phyloP scores from a whole-genome alignment of 192 early-diverging fungal species.

The Backusella tuberculispora region DNA sequence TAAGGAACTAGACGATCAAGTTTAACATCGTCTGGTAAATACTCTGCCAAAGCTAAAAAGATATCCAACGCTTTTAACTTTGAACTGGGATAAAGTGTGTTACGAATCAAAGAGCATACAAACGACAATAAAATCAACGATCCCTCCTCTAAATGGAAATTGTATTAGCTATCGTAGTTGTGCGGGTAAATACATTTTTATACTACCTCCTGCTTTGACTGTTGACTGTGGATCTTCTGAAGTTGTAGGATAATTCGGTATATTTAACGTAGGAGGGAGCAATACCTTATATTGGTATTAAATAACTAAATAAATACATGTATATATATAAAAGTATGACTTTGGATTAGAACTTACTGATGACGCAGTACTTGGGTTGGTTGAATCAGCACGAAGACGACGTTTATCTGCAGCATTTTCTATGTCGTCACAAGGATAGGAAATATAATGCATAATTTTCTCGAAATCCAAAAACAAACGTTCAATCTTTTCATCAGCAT shows the following conservation, averaged over 20 bases:
- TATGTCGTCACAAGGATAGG: slow-evolving; percentile 37
- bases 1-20: slow-evolving; percentile 82
- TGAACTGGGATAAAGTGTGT: slow-evolving; percentile 70
- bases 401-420: background rate
- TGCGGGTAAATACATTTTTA: background rate
- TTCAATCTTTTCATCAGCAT: slow-evolving; percentile 80
- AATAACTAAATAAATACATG: background rate
- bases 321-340: no score
- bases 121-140: slow-evolving; percentile 69
- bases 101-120: slow-evolving; percentile 71
- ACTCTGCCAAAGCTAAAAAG: slow-evolving; percentile 64
- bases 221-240: background rate
- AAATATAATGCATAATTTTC: slow-evolving; percentile 63
- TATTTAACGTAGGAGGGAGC: slow-evolving; percentile 39
- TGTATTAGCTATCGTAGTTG: background rate
- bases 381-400: slow-evolving; percentile 24
- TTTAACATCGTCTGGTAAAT: slow-evolving; percentile 71
- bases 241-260: slow-evolving; percentile 32
- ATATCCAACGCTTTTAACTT: slow-evolving; percentile 77
- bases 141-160: slow-evolving; percentile 55
- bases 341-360: slow-evolving; percentile 20
- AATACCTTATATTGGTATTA: background rate
- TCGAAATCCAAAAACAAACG: slow-evolving; percentile 76
- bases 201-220: slow-evolving; percentile 22
- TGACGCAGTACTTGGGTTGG: slow-evolving; percentile 30